Evolutionary conservation across 306 rosid genomes (phyloP), one percentile per base, ranked within the genome.

Genomic region (Glycyrrhiza uralensis): DNA sequence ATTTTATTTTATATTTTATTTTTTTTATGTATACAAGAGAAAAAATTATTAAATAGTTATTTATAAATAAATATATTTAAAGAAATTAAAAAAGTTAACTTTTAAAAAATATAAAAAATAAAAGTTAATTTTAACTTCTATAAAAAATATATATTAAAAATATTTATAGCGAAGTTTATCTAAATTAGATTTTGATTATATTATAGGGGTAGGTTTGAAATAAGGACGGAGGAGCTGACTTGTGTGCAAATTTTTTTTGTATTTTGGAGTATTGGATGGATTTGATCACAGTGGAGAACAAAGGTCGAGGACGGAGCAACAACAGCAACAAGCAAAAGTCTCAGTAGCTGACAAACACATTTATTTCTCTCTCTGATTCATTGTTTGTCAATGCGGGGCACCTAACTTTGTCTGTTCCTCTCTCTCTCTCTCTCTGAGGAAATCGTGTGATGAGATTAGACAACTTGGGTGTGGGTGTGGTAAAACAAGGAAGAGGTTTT

Each of bases 221-320:
- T 12, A 52, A 57, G 24, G 72, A 76, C 18, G 41, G 29, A 50
- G 33, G 76, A 55, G 88, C 81, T 88, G 89, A 88, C 90, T 84
- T 81, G 38, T 50, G 72, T n/a, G 9, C 29, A 35, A 36, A 35
- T 1, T 44, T 45, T 1, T 55, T 54, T 69, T 28, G 8, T 5
- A 13, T 0, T 15, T 51, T 45, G 65, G 64, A 33, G 29, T 61
- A 55, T 66, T 70, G 52, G 57, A 49, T 70, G 52, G 57, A 49
- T 70, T 51, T 69, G 33, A 33, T 66, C 18, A 39, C 26, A 35
- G 42, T 11, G 10, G 73, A 78, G 10, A 78, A 32, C 0, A 38
- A 10, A 62, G 33, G 66, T 36, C 63, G 7, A 17, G 26, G 68
- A 32, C 13, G 2, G 7, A 5, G 12, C 23, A n/a, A 18, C 23